phyloP scores from a whole-genome alignment of 2,329 filamentous ascomycete species.

The Cladosporium oxysporum region DNA sequence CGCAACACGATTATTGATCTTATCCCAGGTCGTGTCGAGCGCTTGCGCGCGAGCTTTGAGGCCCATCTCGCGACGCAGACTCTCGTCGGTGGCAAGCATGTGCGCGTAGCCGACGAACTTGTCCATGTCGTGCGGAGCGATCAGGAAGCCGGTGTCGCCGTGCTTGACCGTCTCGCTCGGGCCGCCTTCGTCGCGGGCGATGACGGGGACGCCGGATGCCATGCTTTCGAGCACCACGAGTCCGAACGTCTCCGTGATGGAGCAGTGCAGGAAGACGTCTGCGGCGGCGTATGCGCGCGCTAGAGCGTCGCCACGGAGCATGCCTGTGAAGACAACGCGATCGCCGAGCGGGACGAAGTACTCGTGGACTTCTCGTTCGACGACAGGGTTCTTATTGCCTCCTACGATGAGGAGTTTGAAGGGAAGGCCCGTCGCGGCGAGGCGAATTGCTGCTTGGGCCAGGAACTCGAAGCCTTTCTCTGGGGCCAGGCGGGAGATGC shows the following conservation, averaged over 20 bases:
- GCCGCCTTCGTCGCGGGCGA: constrained; percentile 69
- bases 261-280: constrained; percentile 72
- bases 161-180: constrained; percentile 67
- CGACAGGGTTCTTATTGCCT: constrained; percentile 64
- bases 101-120: constrained; percentile 58
- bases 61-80: constrained; percentile 50
- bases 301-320: constrained; percentile 61
- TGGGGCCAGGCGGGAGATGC: constrained; percentile 66
- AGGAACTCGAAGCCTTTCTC: constrained; percentile 73
- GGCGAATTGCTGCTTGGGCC: constrained; percentile 54
- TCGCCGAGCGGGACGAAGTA: constrained; percentile 58
- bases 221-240: constrained; percentile 71
- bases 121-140: constrained; percentile 60
- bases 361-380: constrained; percentile 63
- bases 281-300: constrained; percentile 68
- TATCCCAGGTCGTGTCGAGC: constrained; percentile 68
- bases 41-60: constrained; percentile 56
- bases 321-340: constrained; percentile 66
- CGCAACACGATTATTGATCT: constrained; percentile 69
- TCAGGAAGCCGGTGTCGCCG: constrained; percentile 61
- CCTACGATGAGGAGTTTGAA: constrained; percentile 70
- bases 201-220: constrained; percentile 68
- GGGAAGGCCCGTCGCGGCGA: constrained; percentile 57
- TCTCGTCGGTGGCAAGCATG: constrained; percentile 50
- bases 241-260: constrained; percentile 71